These are phyloP conservation scores for Coniochaeta prunicola DNA, from an alignment of 2,329 filamentous ascomycete species.

Conservation along the genomic window DNA sequence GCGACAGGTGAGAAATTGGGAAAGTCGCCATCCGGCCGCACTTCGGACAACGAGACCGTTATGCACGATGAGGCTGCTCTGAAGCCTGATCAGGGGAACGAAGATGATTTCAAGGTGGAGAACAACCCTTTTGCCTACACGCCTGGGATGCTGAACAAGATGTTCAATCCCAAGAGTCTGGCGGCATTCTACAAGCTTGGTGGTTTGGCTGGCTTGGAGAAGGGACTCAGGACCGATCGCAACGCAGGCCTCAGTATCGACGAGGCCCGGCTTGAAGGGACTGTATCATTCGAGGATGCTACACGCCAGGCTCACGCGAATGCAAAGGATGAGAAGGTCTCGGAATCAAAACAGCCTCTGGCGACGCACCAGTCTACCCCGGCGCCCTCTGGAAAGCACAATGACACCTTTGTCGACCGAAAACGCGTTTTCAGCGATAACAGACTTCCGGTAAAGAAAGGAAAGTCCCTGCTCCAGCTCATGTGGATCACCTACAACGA, in stretches of 20 bases:
- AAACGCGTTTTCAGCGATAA: slow-evolving; percentile 68
- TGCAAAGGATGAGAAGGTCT: slow-evolving; percentile 22
- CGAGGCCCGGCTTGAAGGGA: slow-evolving; percentile 58
- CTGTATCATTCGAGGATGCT: slow-evolving; percentile 66
- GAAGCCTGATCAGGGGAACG: slow-evolving; percentile 67
- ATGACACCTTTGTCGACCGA: slow-evolving; percentile 49
- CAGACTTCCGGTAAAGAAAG: slow-evolving; percentile 64
- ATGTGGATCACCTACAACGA: slow-evolving; percentile 83
- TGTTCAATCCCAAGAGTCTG: slow-evolving; percentile 84
- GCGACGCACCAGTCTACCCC: background rate
- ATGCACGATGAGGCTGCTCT: slow-evolving; percentile 63
- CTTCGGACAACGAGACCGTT: slow-evolving; percentile 43
- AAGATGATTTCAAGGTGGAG: slow-evolving; percentile 66
- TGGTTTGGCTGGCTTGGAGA: slow-evolving; percentile 70
- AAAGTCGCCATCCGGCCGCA: slow-evolving; percentile 21
- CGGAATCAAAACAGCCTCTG: slow-evolving; percentile 1
- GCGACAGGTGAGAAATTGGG: slow-evolving; percentile 30
- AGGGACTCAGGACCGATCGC: slow-evolving; percentile 67
- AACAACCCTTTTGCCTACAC: slow-evolving; percentile 82
- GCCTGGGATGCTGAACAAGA: slow-evolving; percentile 76
- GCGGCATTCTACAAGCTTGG: slow-evolving; percentile 75
- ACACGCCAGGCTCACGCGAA: slow-evolving; percentile 28
- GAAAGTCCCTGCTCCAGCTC: slow-evolving; percentile 63
- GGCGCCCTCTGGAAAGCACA: slow-evolving; percentile 4
- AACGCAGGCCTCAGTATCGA: slow-evolving; percentile 69